Evolutionary conservation across 2,329 filamentous ascomycete genomes (phyloP).

Genomic region (Pseudopyricularia cyperi): DNA sequence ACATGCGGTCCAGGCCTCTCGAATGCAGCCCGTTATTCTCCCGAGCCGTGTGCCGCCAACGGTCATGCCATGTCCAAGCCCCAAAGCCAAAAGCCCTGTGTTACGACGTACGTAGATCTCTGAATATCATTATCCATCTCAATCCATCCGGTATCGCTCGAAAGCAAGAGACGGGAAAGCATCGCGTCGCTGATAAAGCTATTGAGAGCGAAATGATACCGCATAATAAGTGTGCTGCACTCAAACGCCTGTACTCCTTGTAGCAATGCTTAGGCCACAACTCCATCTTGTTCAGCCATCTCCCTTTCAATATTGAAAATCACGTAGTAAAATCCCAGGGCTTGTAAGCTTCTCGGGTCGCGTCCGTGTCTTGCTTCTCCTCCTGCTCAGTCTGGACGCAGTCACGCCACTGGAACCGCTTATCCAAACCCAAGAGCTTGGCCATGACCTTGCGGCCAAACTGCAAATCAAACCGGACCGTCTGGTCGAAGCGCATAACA

Average conservation of each 20-base stretch:
- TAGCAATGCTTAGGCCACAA: background rate
- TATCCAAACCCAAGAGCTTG: slow-evolving; percentile 71
- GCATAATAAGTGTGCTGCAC: background rate
- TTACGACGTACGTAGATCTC: too few species aligned
- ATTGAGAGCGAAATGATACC: background rate
- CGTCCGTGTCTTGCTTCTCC: slow-evolving; percentile 64
- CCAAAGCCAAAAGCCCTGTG: too few species aligned
- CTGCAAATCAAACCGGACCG: slow-evolving; percentile 75
- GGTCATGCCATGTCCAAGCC: too few species aligned
- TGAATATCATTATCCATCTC: too few species aligned
- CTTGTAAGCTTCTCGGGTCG: slow-evolving; percentile 72
- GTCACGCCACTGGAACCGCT: slow-evolving; percentile 73
- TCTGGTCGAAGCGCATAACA: slow-evolving; percentile 58
- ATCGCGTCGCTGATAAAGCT: background rate
- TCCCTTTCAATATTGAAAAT: background rate
- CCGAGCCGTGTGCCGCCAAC: too few species aligned
- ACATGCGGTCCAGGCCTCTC: too few species aligned
- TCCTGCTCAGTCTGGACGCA: slow-evolving; percentile 66
- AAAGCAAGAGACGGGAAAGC: too few species aligned
- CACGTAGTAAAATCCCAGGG: slow-evolving; percentile 66
- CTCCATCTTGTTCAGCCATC: background rate
- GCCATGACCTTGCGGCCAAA: slow-evolving; percentile 81
- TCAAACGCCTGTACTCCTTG: background rate
- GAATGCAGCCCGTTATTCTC: too few species aligned
- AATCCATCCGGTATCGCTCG: too few species aligned